Evolutionary conservation across 805 yeast species (phyloP).

Genomic region (Cyberlindnera saturnus): DNA sequence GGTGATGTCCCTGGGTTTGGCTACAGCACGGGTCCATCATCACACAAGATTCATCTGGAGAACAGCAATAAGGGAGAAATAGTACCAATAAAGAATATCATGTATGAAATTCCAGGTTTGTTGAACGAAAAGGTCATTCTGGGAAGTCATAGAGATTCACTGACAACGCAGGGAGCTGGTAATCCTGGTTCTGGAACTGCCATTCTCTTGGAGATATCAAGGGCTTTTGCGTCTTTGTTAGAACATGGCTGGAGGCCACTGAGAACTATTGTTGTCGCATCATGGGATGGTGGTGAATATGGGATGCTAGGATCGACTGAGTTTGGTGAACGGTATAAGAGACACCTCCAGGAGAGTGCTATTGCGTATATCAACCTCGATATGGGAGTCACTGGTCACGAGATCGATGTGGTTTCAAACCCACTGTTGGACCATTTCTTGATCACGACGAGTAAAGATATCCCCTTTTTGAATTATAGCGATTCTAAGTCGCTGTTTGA

Average conservation of each 20-base stretch:
- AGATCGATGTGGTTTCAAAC: conserved; percentile 42
- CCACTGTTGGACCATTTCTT: conserved; percentile 50
- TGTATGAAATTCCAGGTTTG: conserved; percentile 52
- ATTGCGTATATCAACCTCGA: conserved; percentile 49
- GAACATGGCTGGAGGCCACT: conserved; percentile 64
- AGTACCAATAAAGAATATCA: conserved; percentile 40
- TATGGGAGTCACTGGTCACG: conserved; percentile 46
- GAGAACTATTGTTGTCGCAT: conserved; percentile 61
- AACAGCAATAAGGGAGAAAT: conserved; percentile 31
- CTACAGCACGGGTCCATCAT: conserved; percentile 44
- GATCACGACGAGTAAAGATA: conserved; percentile 36
- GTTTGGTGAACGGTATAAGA: conserved; percentile 56
- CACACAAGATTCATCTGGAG: conserved; percentile 29
- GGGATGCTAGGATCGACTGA: conserved; percentile 76
- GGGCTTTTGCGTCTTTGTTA: conserved; percentile 40
- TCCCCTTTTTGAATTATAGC: conserved; percentile 34
- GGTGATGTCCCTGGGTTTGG: conserved; percentile 36
- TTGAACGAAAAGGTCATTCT: conserved; percentile 48
- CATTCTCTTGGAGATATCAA: conserved; percentile 43
- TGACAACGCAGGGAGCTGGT: conserved; percentile 44
- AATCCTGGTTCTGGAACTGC: conserved; percentile 43
- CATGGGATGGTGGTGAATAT: conserved; percentile 80
- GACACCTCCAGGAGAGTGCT: conserved; percentile 39
- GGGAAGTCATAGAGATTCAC: conserved; percentile 51
- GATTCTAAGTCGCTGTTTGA: conserved; percentile 38